phyloP scores from a whole-genome alignment of 805 yeast species.

The Wickerhamomyces kurtzmanii region DNA sequence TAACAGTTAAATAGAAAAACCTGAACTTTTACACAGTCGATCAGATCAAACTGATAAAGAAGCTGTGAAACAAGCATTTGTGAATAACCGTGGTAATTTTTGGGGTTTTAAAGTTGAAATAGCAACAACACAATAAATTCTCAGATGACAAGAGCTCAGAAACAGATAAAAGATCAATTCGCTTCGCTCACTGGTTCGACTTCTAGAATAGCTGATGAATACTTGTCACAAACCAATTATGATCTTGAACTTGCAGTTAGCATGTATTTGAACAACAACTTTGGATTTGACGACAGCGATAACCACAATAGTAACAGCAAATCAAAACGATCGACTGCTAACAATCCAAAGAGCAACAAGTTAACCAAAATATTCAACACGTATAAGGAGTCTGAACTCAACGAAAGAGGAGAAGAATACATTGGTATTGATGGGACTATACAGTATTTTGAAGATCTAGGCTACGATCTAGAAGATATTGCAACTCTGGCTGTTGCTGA shows the following conservation, averaged over 20 bases:
- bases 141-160: slow-evolving; percentile 6
- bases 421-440: slow-evolving; percentile 80
- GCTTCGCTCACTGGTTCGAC: slow-evolving; percentile 17
- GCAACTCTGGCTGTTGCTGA: slow-evolving; percentile 63
- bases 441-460: slow-evolving; percentile 53
- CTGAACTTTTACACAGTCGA: no score
- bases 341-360: slow-evolving; percentile 7
- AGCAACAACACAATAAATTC: no score
- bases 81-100: no score
- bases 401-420: slow-evolving; percentile 15
- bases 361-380: slow-evolving; percentile 10
- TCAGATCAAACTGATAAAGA: no score
- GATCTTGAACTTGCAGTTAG: slow-evolving; percentile 18
- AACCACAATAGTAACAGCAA: no score
- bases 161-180: slow-evolving; percentile 17
- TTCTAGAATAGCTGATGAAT: slow-evolving; percentile 12
- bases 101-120: no score
- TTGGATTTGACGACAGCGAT: no score
- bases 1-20: no score
- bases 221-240: slow-evolving; percentile 11
- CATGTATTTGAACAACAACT: slow-evolving; percentile 13
- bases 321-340: slow-evolving; percentile 10
- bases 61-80: no score
- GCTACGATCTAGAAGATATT: slow-evolving; percentile 65
- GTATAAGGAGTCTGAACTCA: slow-evolving; percentile 11